Evolutionary conservation across 164 flowering plant species (phyloP).

Genomic region (Aristolochia californica): DNA sequence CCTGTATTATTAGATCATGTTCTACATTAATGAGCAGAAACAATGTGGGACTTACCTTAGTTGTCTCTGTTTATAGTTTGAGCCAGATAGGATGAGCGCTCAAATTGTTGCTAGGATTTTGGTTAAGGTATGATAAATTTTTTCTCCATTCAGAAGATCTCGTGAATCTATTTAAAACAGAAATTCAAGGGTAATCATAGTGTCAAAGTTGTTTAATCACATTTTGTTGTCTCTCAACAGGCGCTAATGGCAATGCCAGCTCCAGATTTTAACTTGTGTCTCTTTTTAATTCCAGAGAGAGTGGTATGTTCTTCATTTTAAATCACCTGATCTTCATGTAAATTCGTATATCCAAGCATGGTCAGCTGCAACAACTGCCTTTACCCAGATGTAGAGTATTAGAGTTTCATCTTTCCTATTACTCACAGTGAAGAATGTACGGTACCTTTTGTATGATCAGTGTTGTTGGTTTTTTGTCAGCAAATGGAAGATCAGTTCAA

Average conservation of each 20-base stretch:
- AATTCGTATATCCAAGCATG: neutral
- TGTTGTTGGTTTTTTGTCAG: constrained; percentile 28
- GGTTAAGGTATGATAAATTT: constrained; percentile 60
- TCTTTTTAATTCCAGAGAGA: constrained; percentile 89
- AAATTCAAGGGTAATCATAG: neutral
- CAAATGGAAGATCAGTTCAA: constrained; percentile 99
- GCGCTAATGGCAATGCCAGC: constrained; percentile 99
- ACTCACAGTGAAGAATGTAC: too few relatives aligned
- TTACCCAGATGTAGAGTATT: neutral
- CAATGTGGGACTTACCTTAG: neutral
- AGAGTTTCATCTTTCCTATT: neutral
- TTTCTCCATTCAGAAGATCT: neutral
- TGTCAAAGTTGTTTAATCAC: neutral
- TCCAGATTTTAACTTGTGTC: constrained; percentile 97
- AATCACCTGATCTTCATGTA: neutral
- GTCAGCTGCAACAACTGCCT: neutral
- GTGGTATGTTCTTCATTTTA: constrained; percentile 47
- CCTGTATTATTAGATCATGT: neutral
- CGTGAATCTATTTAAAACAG: neutral
- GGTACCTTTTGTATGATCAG: neutral
- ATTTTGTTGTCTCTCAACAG: constrained; percentile 25
- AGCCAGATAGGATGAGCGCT: constrained; percentile 84
- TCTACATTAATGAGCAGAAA: neutral
- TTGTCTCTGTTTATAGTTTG: constrained; percentile 49
- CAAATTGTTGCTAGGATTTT: constrained; percentile 83